Base-by-base conservation (phyloP, 768 basidiomycete species). In the Chalciporus chontae region DNA sequence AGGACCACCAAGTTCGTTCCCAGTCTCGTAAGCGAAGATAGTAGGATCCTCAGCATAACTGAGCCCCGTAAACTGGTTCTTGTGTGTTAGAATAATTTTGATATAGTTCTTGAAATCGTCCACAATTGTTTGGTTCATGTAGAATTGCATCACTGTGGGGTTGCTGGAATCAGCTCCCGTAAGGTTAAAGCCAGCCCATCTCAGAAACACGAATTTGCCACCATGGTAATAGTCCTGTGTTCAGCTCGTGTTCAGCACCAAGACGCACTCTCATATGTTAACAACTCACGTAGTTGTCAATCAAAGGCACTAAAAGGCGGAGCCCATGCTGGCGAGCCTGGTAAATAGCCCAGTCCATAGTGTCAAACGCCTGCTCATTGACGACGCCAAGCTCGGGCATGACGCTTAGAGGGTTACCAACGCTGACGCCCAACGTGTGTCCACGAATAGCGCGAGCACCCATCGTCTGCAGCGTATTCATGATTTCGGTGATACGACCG, bases 81-180 rank as follows among this genome's bases (percentile, higher is more conserved):
- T 34, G 57, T 52, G 47, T 40, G 53, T 57, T 55, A 68, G 53
- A 61, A 68, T 44, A 53, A 60, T 36, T 17, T 51, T 45, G 10
- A 61, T 75, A 47, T 79, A 82, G 51, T 78, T 76, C 63, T 69
- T 71, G 66, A 80, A 83, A 6, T 71, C 66, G 3, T 68, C 44
- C 18, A 78, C 69, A 32, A 82, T 67, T 5, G 69, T 73, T 43
- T 71, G 57, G 51, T 82, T 76, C 5, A 66, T 69, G 61, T 74
- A 82, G 59, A 83, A 83, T 54, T 37, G 52, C 55, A 37, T 55
- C 59, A 46, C 64, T 60, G 29, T 45, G 40, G 24, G 64, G 60
- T 51, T 47, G 24, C 58, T 58, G 47, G 57, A 58, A 31, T 65
- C 57, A 17, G 56, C 57, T 45, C 66, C 65, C 13, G 53, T 62